These are phyloP conservation scores for Suhomyces anneliseae DNA, from an alignment of 1,139 yeast species.

Conservation along the genomic window DNA sequence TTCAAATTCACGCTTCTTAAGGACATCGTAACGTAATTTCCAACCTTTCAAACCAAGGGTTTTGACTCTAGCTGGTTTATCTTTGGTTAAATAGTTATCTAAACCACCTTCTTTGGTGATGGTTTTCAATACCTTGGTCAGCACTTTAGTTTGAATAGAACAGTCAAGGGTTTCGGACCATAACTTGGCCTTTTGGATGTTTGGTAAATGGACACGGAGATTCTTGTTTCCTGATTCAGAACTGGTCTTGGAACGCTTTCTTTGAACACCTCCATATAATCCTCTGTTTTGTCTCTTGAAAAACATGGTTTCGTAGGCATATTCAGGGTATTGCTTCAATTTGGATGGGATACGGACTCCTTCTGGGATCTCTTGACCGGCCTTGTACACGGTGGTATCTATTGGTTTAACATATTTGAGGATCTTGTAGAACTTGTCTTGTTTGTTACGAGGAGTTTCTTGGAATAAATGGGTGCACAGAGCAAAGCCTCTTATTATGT, in stretches of 20 bases:
- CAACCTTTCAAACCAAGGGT: slow-evolving; percentile 92
- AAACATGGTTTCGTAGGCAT: slow-evolving; percentile 73
- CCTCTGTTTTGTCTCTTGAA: slow-evolving; percentile 88
- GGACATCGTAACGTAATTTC: slow-evolving; percentile 76
- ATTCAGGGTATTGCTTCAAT: slow-evolving; percentile 62
- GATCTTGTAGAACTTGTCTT: slow-evolving; percentile 38
- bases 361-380: slow-evolving; percentile 35
- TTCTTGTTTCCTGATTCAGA: slow-evolving; percentile 75
- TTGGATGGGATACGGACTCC: slow-evolving; percentile 47
- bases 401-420: slow-evolving; percentile 41
- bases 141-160: slow-evolving; percentile 56
- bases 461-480: slow-evolving; percentile 6
- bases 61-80: slow-evolving; percentile 83
- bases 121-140: slow-evolving; percentile 82
- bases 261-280: slow-evolving; percentile 83
- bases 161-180: slow-evolving; percentile 82
- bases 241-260: slow-evolving; percentile 73
- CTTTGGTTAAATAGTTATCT: slow-evolving; percentile 83
- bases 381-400: slow-evolving; percentile 35
- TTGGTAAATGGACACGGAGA: slow-evolving; percentile 79
- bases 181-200: slow-evolving; percentile 67
- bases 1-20: slow-evolving; percentile 35
- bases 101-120: slow-evolving; percentile 92
- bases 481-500: slow-evolving; percentile 5
- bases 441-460: slow-evolving; percentile 13